Base-by-base conservation (phyloP, 208 protist genomes). In the Acanthamoeba healyi region DNA sequence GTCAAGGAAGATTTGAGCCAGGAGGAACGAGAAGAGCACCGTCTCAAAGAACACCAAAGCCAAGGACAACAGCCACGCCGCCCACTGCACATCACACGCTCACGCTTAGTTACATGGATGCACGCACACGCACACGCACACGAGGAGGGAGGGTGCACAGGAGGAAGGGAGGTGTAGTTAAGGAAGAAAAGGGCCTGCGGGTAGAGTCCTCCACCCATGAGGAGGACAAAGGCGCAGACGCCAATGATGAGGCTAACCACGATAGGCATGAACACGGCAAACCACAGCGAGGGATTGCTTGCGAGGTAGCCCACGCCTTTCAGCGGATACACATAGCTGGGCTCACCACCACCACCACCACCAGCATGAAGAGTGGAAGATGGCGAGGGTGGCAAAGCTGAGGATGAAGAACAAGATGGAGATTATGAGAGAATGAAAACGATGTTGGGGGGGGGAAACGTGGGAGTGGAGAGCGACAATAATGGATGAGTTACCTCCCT, bases 181-280 rank as follows among this genome's bases (percentile, higher is more conserved):
- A 46, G 32, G 70, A 79, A 44, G 70, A 79, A 19, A 4, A 79
- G 70, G 38, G 70, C 70, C 36, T 79, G 70, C 17, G 70, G 70
- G 36, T 79, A 79, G 70, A 79, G 36, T 9, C 34, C 70, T 0
- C 70, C 70, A 5, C 22, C 70, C 38, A 79, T 26, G 34, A 79
- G 70, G 36, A 79, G 36, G 36, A 79, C 5, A 36, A 79, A 79
- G 70, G 12, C 10, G 70, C 29, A 32, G 12, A 79, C 12, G 34
- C 34, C 70, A 10, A 79, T 38, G 70, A 36, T 36, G 7, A 79
- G 12, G 70, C 70, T 79, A 36, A 46, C 36, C 9, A 79, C 70
- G 70, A 79, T 79, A 36, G 70, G 70, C 70, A 79, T 3, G 15
- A 79, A 19, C 34, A 79, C 70, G 17, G 70, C 70, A 36, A 9